phyloP scores from a whole-genome alignment of 1,284 basidiomycete species.

The Leccinum insolens region DNA sequence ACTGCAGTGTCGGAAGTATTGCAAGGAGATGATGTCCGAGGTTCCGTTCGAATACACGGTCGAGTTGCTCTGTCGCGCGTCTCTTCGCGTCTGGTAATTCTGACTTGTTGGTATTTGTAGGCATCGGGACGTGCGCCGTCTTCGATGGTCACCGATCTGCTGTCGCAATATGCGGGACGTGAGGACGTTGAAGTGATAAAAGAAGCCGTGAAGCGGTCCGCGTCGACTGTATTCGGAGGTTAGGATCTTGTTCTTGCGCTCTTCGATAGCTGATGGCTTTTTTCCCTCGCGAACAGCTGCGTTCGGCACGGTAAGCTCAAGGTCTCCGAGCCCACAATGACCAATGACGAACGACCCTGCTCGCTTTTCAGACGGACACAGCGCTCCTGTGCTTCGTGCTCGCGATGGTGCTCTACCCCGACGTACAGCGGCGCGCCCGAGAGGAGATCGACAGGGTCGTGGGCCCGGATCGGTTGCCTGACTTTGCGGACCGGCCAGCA shows the following conservation, averaged over 20 bases:
- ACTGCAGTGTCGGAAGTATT: neutral
- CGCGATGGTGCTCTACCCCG: constrained; percentile 14
- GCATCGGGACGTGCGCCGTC: constrained; percentile 4
- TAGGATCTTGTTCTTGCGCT: neutral
- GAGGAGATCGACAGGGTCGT: constrained; percentile 13
- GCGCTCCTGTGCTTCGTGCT: constrained; percentile 4
- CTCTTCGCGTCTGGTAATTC: neutral
- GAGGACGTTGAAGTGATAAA: neutral
- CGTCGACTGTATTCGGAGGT: constrained; percentile 10
- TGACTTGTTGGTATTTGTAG: neutral
- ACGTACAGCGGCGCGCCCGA: constrained; percentile 11
- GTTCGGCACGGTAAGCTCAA: constrained; percentile 2
- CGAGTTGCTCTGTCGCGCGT: neutral
- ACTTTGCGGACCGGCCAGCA: constrained; percentile 5
- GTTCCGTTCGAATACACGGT: constrained; percentile 7
- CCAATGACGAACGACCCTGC: neutral
- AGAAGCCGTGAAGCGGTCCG: constrained; percentile 1
- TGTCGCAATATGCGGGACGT: constrained; percentile 1
- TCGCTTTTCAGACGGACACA: constrained; percentile 1
- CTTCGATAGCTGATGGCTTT: neutral
- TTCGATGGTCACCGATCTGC: constrained; percentile 6
- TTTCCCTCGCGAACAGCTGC: neutral
- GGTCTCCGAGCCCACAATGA: neutral
- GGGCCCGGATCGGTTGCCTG: constrained; percentile 6
- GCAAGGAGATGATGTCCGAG: constrained; percentile 9